Conservation (phyloP, 805 yeast genomes). For the Metschnikowia borealis region DNA sequence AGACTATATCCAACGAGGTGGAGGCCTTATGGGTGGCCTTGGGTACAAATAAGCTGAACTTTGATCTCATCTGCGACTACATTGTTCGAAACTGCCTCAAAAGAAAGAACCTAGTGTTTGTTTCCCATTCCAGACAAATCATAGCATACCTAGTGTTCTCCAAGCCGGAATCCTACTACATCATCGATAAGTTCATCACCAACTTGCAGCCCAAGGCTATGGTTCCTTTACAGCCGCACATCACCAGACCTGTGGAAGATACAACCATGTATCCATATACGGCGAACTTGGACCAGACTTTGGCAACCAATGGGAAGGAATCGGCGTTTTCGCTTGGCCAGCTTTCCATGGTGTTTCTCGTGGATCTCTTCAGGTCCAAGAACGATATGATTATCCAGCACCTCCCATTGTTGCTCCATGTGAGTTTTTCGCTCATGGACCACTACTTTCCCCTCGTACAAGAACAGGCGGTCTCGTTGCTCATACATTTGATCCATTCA, state of each 20-base stretch:
- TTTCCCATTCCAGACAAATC: conserved; percentile 76
- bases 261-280: conserved; percentile 54
- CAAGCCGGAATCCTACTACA: conserved; percentile 42
- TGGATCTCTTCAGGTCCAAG: conserved; percentile 69
- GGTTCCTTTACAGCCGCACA: conserved; percentile 63
- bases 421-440: conserved; percentile 75
- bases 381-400: conserved; percentile 56
- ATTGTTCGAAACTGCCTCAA: conserved; percentile 64
- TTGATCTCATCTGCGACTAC: conserved; percentile 67
- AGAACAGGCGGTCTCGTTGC: conserved; percentile 74
- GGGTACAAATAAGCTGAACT: conserved; percentile 70
- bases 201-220: conserved; percentile 80
- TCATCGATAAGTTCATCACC: conserved; percentile 58
- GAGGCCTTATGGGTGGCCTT: conserved; percentile 95
- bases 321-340: conserved; percentile 86
- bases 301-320: conserved; percentile 53
- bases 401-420: conserved; percentile 73
- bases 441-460: conserved; percentile 82
- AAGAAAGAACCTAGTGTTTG: conserved; percentile 66
- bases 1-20: conserved; percentile 75
- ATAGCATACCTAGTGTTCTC: conserved; percentile 67
- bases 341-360: conserved; percentile 76
- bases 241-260: conserved; percentile 25
- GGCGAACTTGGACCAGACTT: conserved; percentile 64
- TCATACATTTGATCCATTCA: conserved; percentile 68